Conservation (phyloP, 1,139 yeast genomes). For the Geotrichum klebahnii region DNA sequence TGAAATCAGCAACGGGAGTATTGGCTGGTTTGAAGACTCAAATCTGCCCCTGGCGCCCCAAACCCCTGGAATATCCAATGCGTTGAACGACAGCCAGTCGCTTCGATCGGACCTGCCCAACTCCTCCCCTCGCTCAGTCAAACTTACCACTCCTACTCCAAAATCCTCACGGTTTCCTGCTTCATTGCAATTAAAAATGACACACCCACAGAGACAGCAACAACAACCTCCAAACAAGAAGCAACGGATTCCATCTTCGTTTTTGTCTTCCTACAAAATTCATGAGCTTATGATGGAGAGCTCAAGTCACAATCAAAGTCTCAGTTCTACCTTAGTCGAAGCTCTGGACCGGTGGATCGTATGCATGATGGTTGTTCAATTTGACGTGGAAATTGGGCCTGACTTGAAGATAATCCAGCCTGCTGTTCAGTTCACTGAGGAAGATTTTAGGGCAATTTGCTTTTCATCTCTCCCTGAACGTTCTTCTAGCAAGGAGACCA, state of each 20-base stretch:
- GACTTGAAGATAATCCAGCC: slow-evolving; percentile 37
- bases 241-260: slow-evolving; percentile 27
- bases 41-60: too few relatives aligned
- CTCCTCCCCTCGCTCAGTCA: too few relatives aligned
- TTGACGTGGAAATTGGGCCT: slow-evolving; percentile 39
- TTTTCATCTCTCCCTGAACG: slow-evolving; percentile 36
- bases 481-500: slow-evolving; percentile 15
- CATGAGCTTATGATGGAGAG: slow-evolving; percentile 30
- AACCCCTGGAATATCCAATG: too few relatives aligned
- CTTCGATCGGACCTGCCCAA: too few relatives aligned
- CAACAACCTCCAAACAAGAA: slow-evolving; percentile 12
- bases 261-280: slow-evolving; percentile 32
- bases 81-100: too few relatives aligned
- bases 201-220: too few relatives aligned
- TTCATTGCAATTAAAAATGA: too few relatives aligned
- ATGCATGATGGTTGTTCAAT: slow-evolving; percentile 37
- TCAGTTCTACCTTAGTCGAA: slow-evolving; percentile 1
- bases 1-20: too few relatives aligned
- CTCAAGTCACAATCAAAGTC: slow-evolving; percentile 18
- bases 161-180: too few relatives aligned
- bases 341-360: slow-evolving; percentile 31
- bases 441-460: slow-evolving; percentile 33
- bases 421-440: slow-evolving; percentile 27
- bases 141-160: too few relatives aligned
- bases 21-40: too few relatives aligned